Evolutionary conservation across 192 early-diverging fungal species (phyloP).

Genomic region (Backusella parvicylindrica): DNA sequence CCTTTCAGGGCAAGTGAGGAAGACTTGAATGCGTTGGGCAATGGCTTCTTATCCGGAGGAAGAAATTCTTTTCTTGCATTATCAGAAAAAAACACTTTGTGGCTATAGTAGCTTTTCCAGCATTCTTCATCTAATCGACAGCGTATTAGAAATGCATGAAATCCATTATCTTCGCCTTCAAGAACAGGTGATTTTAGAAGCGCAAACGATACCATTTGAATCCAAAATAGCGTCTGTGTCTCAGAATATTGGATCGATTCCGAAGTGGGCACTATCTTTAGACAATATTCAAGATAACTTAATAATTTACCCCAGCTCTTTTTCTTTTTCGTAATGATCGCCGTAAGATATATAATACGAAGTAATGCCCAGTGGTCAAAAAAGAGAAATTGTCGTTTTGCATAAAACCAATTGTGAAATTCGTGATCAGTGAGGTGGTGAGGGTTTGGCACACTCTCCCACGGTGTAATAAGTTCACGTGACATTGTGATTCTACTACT

Average conservation of each 20-base stretch:
- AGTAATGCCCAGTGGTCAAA: conserved; percentile 27
- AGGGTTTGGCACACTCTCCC: conserved; percentile 32
- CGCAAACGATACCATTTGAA: conserved; percentile 32
- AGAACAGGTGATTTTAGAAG: conserved; percentile 24
- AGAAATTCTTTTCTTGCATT: conserved; percentile 19
- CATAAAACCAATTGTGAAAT: conserved; percentile 20
- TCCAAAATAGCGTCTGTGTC: conserved; percentile 36
- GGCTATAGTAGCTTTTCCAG: conserved; percentile 29
- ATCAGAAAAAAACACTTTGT: conserved; percentile 20
- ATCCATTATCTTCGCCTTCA: conserved; percentile 24
- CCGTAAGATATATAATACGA: conserved; percentile 20
- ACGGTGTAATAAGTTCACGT: conserved; percentile 13
- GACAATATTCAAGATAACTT: not conserved
- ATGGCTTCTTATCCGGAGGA: conserved; percentile 29
- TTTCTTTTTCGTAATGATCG: conserved; percentile 8
- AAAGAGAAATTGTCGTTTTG: conserved; percentile 16
- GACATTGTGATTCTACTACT: not conserved
- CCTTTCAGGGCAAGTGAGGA: conserved; percentile 30
- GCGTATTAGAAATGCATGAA: conserved; percentile 23
- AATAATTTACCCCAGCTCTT: not conserved
- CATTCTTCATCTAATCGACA: conserved; percentile 23
- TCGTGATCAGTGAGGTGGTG: conserved; percentile 24
- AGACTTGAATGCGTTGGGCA: conserved; percentile 37
- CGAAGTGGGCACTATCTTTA: conserved; percentile 6
- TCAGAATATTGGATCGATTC: conserved; percentile 25